Evolutionary conservation across 169 alveolate species (phyloP), one percentile per base, ranked within the genome.

Genomic region (Eimeria necatrix): DNA sequence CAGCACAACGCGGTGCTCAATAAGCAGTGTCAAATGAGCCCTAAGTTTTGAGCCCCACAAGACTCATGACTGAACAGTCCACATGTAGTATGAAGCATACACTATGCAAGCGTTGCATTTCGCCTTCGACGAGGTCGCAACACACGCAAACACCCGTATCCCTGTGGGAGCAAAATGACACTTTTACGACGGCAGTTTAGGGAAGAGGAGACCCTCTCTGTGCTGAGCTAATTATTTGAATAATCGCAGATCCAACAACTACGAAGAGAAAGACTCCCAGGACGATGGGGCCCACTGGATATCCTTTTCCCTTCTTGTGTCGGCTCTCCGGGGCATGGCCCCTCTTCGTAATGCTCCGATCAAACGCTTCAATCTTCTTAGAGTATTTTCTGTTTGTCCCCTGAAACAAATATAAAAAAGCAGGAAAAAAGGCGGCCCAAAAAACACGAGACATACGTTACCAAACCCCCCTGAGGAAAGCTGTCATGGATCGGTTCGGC

Each of bases 191-290:
- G 48, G 46, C 18, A 53, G 5, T 52, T 49, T 53, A 71, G 24
- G 56, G 71, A 26, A 64, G 86, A 26, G 73, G 73, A 10, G 86
- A 73, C 9, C 96, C 96, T 18, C 96, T 76, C 70, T 94, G 96
- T 26, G 98, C 98, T 56, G 97, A 96, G 80, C 96, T 94, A 74
- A 97, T 95, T 87, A 97, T 97, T 92, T 97, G 98, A 51, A 97
- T 94, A 22, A 97, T 92, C 41, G 98, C 98, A 7, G 98, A 97
- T 14, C 98, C 98, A n/a, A 97, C 95, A 59, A 97, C 98, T 46
- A 97, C 97, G 90, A 97, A 97, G 32, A 97, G 95, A 88, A 97
- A 97, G 12, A 96, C 96, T 73, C 97, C 98, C 76, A 97, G 91
- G 53, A 96, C 96, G 68, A 96, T 94, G 14, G 98, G 98, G 12